Evolutionary conservation across 768 basidiomycete genomes (phyloP), one percentile per base, ranked within the genome.

Genomic region (Mycena indigotica): DNA sequence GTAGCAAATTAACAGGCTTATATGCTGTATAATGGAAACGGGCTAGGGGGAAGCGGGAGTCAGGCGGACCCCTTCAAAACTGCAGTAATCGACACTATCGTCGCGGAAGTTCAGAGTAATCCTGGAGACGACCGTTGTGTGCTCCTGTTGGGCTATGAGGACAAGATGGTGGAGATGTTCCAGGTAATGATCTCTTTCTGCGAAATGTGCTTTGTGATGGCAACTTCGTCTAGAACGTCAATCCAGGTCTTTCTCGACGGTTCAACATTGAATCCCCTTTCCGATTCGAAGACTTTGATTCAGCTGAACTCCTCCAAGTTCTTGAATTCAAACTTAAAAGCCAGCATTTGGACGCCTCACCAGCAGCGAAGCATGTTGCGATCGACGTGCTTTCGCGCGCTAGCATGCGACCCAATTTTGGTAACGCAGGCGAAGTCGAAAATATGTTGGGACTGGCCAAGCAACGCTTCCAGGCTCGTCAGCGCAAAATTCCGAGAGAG

Each of bases 161-260:
- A 81, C 4, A 75, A 87, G 63, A 88, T 89, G 80, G 66, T 71
- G n/a, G 83, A 88, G 24, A 89, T 89, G 88, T 88, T 88, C 69
- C 85, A 87, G 73, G 87, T 81, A 67, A 44, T 72, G 56, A 17
- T 35, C n/a, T 45, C 3, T n/a, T n/a, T 35, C n/a, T 26, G 26
- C 2, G n/a, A n/a, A n/a, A n/a, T n/a, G n/a, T n/a, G 35, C 6
- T 19, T 24, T 23, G n/a, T 46, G 24, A 19, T 38, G n/a, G 10
- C 15, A 16, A 15, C 24, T n/a, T 15, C 13, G 32, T 30, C 2
- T 52, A 89, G 87, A 84, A 88, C 50, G 87, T 88, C 28, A 89
- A 89, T 63, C 83, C 86, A 0, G 88, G 87, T 15, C 70, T 89
- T 8, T 70, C 81, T 2, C 80, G 88, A 24, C 84, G 88, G 0